Evolutionary conservation across 2,329 filamentous ascomycete genomes (phyloP).

Genomic region (Monilinia laxa): DNA sequence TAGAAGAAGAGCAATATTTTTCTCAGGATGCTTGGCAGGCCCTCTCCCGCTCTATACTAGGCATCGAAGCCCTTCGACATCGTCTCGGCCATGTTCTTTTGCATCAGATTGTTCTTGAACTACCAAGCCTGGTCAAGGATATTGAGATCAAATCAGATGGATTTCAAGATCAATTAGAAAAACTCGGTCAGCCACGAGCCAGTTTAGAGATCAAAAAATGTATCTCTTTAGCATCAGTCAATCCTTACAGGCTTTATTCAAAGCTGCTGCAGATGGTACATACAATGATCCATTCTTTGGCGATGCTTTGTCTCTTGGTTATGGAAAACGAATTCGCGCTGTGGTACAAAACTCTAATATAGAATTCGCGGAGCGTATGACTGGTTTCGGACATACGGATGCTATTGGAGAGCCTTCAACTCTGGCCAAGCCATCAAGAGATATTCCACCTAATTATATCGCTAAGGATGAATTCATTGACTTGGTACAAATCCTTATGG

Average conservation of each 20-base stretch:
- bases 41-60: slow-evolving; percentile 42
- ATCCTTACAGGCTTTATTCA: slow-evolving; percentile 47
- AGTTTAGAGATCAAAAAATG: slow-evolving; percentile 46
- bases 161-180: slow-evolving; percentile 44
- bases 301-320: slow-evolving; percentile 38
- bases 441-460: slow-evolving; percentile 27
- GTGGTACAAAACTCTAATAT: slow-evolving; percentile 52
- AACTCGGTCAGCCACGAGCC: slow-evolving; percentile 50
- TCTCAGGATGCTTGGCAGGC: slow-evolving; percentile 43
- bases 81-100: slow-evolving; percentile 53
- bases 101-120: slow-evolving; percentile 47
- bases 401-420: too few species aligned
- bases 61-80: slow-evolving; percentile 49
- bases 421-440: too few species aligned
- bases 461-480: slow-evolving; percentile 44
- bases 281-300: slow-evolving; percentile 55
- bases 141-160: slow-evolving; percentile 43
- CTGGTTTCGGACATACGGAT: background rate
- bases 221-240: slow-evolving; percentile 50
- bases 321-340: slow-evolving; percentile 51
- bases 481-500: slow-evolving; percentile 44
- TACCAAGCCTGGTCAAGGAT: slow-evolving; percentile 48
- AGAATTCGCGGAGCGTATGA: slow-evolving; percentile 49
- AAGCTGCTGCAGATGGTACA: slow-evolving; percentile 50
- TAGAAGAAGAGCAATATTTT: slow-evolving; percentile 48